phyloP scores from a whole-genome alignment of 2,329 filamentous ascomycete genomes.

The Fusarium pilosicola region DNA sequence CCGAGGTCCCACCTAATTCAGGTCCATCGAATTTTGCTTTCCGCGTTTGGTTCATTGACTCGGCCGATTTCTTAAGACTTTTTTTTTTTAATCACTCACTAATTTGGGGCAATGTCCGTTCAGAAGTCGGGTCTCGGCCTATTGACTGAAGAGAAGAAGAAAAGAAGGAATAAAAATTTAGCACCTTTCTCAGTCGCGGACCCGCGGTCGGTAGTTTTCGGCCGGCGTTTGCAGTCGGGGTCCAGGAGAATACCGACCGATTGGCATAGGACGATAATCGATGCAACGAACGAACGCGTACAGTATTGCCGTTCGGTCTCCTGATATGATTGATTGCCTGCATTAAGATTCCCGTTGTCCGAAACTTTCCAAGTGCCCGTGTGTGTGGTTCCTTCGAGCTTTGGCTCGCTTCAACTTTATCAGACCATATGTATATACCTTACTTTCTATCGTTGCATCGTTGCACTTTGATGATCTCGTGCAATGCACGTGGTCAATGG shows the following conservation, averaged over 20 bases:
- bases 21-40: conserved; percentile 6
- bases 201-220: conserved; percentile 39
- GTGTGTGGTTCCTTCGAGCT: not conserved
- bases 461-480: not conserved
- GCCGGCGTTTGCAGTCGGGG: conserved; percentile 33
- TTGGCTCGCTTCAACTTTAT: not conserved
- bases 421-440: not conserved
- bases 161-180: not conserved
- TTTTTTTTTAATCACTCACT: conserved; percentile 20
- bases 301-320: conserved; percentile 29
- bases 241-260: conserved; percentile 15
- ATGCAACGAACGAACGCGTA: conserved; percentile 4
- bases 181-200: conserved; percentile 7
- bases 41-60: conserved; percentile 14
- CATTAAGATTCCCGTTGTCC: conserved; percentile 16
- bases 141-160: not conserved
- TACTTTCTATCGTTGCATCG: not conserved
- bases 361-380: conserved; percentile 21
- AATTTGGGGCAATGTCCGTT: not conserved
- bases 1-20: conserved; percentile 25
- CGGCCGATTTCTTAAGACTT: not conserved
- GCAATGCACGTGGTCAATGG: conserved; percentile 15
- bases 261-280: conserved; percentile 28
- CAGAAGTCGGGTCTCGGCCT: not conserved
- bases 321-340: conserved; percentile 8